Evolutionary conservation across 768 basidiomycete species (phyloP), one percentile per base, ranked within the genome.

Genomic region (Pleurotus citrinopileatus): DNA sequence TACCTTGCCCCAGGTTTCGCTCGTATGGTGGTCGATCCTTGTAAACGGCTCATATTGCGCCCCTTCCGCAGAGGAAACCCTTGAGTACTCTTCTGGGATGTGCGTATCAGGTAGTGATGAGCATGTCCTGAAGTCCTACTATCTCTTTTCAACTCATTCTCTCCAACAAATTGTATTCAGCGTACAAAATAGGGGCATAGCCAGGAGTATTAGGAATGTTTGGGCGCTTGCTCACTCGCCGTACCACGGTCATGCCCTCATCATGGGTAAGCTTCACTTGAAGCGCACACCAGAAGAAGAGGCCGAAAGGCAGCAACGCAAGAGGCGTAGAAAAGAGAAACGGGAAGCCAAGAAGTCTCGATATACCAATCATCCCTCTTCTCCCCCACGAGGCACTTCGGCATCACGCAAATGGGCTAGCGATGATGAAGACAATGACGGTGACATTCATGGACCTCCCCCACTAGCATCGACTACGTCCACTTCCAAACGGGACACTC

Each of bases 1-100:
- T 91, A 87, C 65, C 69, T 88, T 2, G 75, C 89, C 1, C 91
- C 91, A 8, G 73, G 77, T 25, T 89, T 93, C 65, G 87, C 89
- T 3, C 74, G 89, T 54, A 54, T 72, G 3, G 60, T 86, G n/a
- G 62, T 91, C 7, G 83, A 87, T 42, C 90, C 91, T 6, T 63
- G 86, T 37, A 73, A 81, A 42, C 71, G 65, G 54, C 56, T 60
- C 2, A 42, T 77, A 17, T 56, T 69, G 6, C 64, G 61, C 23
- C 32, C 66, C 13, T 76, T 75, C 40, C 67, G 70, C 10, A 51
- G 17, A 51, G 7, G 29, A 7, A 23, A 36, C n/a, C 4, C n/a
- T 9, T 25, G 15, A 32, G 34, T 7, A 8, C 15, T 20, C n/a
- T 45, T 10, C 15, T 32, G 29, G 6, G 29, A 32, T 6, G 13